Base-by-base conservation (phyloP, 495 filamentous ascomycete species). In the Amorphotheca resinae region DNA sequence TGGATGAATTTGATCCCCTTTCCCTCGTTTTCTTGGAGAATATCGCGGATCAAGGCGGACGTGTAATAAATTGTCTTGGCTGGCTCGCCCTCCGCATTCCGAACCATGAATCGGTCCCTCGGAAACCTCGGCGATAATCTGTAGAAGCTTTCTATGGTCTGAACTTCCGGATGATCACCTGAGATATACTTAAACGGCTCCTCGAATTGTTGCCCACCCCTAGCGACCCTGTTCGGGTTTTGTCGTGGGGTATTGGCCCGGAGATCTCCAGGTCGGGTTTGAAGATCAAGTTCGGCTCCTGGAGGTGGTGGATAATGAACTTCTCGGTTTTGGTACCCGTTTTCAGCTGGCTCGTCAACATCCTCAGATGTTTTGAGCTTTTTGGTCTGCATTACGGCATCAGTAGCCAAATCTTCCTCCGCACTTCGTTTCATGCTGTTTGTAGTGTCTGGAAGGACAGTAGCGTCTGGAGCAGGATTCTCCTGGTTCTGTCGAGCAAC, bases 31-130 rank as follows among this genome's bases (percentile, higher is more conserved):
- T 73, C 61, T 6, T 63, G 65, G 2, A 98, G 71, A 41, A 98
- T 93, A 48, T 84, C 79, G 11, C 82, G 78, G 0, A 84, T 82
- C 9, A 95, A 69, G n/a, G 74, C 68, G 42, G 78, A 85, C 38
- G 86, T 93, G 67, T 95, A 98, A 70, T 98, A 98, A 41, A 98
- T 87, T 14, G 86, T 84, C 58, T 89, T 87, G 15, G 80, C 74
- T 0, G 87, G 84, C 45, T 79, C 66, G 22, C 84, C 91, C 11
- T 77, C 67, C 7, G 83, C 83, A 63, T 98, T 98, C 49, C 88
- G 80, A 42, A 98, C 91, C 77, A 98, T 85, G 65, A 89, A 98
- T 34, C 87, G 82, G 58, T 91, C 80, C 4, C 74, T 66, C 0
- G 91, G 91, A 69, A 98, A 98, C 31, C 78, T 75, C 0, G 77